Conservation (phyloP, 805 yeast genomes). For the Wickerhamomyces mucosus region DNA sequence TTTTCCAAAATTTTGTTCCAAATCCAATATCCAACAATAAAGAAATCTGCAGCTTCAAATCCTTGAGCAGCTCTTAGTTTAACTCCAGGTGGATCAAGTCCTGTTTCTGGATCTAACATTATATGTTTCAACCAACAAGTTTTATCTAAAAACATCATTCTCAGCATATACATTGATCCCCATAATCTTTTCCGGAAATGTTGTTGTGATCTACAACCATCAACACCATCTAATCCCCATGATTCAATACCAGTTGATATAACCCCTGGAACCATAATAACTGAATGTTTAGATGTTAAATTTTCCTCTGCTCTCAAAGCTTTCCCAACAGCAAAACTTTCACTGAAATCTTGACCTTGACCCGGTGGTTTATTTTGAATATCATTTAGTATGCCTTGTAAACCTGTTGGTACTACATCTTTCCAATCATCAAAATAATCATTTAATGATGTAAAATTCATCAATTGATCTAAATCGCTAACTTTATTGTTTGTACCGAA, state of each 20-base stretch:
- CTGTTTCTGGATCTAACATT: conserved; percentile 83
- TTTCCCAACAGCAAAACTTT: conserved; percentile 83
- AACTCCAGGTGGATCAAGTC: conserved; percentile 81
- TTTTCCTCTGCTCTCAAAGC: conserved; percentile 43
- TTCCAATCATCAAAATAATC: conserved; percentile 65
- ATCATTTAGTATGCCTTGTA: conserved; percentile 51
- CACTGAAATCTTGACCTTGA: conserved; percentile 43
- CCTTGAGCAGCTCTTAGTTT: conserved; percentile 89
- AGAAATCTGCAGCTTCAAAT: conserved; percentile 93
- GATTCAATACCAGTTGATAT: conserved; percentile 91
- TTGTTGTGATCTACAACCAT: conserved; percentile 71
- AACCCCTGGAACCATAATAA: conserved; percentile 92
- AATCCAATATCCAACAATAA: conserved; percentile 96
- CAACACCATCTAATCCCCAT: conserved; percentile 75
- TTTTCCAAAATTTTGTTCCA: conserved; percentile 97
- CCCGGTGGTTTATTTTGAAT: conserved; percentile 22
- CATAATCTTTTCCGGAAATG: conserved; percentile 89
- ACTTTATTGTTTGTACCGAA: conserved; percentile 39
- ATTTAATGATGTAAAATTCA: conserved; percentile 37
- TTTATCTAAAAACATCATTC: conserved; percentile 87
- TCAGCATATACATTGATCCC: conserved; percentile 95
- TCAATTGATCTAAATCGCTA: conserved; percentile 19
- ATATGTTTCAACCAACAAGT: conserved; percentile 90
- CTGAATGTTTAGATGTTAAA: conserved; percentile 57
- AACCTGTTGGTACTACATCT: conserved; percentile 44